A percentile compares a stretch with the other conserved stretches of the same genome.
Evolutionary conservation across 805 yeast genomes (phyloP).

Genomic region (Candida alai): DNA sequence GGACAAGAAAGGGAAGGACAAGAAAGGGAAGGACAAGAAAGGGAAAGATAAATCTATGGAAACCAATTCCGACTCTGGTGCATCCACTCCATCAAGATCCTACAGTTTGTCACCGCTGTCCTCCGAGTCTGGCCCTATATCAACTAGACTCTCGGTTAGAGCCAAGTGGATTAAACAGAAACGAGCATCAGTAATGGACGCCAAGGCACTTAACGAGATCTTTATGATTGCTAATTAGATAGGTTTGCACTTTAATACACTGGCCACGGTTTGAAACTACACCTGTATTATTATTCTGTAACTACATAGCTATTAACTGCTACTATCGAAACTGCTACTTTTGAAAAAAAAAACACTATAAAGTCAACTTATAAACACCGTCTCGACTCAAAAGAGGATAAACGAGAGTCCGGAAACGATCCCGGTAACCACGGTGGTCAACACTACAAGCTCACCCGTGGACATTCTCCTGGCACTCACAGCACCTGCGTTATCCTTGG

Average conservation of each 20-base stretch:
- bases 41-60: slow-evolving; percentile 10
- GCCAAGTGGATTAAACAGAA: slow-evolving; percentile 87
- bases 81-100: slow-evolving; percentile 4
- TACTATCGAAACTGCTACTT: too few relatives aligned
- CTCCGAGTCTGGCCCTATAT: slow-evolving; percentile 16
- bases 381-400: slow-evolving; percentile 19
- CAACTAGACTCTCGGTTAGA: slow-evolving; percentile 55
- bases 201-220: slow-evolving; percentile 84
- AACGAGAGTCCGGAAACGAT: slow-evolving; percentile 44
- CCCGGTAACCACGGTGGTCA: slow-evolving; percentile 32
- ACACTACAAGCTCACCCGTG: slow-evolving; percentile 26
- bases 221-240: slow-evolving; percentile 69
- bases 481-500: slow-evolving; percentile 11
- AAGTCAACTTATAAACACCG: too few relatives aligned
- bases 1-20: slow-evolving; percentile 16
- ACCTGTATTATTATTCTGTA: too few relatives aligned
- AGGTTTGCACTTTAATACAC: slow-evolving; percentile 1
- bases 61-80: slow-evolving; percentile 5
- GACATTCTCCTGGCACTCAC: slow-evolving; percentile 7
- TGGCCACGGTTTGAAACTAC: slow-evolving; percentile 1
- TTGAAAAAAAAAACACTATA: too few relatives aligned
- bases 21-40: slow-evolving; percentile 11
- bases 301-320: too few relatives aligned
- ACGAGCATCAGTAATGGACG: slow-evolving; percentile 86
- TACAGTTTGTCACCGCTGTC: slow-evolving; percentile 5